phyloP scores from a whole-genome alignment of 2,329 filamentous ascomycete species.

The Trichoderma sp. region DNA sequence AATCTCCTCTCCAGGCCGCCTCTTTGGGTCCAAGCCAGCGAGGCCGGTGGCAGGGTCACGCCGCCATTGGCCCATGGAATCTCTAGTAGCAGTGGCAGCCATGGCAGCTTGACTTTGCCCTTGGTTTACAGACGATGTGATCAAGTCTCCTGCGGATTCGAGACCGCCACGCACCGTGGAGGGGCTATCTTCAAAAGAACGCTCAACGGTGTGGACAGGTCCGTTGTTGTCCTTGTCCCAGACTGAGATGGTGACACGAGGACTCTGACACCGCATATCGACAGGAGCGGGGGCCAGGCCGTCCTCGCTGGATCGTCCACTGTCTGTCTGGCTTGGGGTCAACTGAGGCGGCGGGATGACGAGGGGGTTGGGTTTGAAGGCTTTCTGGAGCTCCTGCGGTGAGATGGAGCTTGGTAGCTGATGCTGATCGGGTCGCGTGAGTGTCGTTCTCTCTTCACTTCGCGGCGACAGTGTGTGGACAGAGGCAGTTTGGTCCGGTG shows the following conservation, averaged over 20 bases:
- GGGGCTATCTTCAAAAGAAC: slow-evolving; percentile 38
- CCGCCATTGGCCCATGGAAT: slow-evolving; percentile 43
- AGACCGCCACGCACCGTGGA: slow-evolving; percentile 36
- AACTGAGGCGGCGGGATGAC: slow-evolving; percentile 36
- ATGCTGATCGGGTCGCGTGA: slow-evolving; percentile 25
- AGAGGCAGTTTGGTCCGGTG: slow-evolving; percentile 51
- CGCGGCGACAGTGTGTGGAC: slow-evolving; percentile 45
- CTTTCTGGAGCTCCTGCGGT: slow-evolving; percentile 42
- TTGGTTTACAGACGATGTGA: slow-evolving; percentile 26
- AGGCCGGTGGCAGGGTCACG: slow-evolving; percentile 40
- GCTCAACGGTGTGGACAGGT: slow-evolving; percentile 40
- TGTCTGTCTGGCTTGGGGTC: slow-evolving; percentile 50
- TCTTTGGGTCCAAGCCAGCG: slow-evolving; percentile 47
- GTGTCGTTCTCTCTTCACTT: slow-evolving; percentile 32
- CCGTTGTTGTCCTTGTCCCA: slow-evolving; percentile 47
- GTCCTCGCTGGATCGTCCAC: slow-evolving; percentile 51
- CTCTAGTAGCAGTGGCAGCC: slow-evolving; percentile 29
- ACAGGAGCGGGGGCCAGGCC: slow-evolving; percentile 38
- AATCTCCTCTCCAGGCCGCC: slow-evolving; percentile 43
- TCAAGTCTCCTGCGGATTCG: slow-evolving; percentile 41
- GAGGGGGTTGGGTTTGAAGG: slow-evolving; percentile 34
- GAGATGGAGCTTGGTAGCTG: slow-evolving; percentile 38
- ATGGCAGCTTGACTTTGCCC: slow-evolving; percentile 7
- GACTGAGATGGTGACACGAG: slow-evolving; percentile 55
- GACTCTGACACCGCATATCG: slow-evolving; percentile 48